Evolutionary conservation across 2,329 filamentous ascomycete genomes (phyloP), one percentile per base, ranked within the genome.

Genomic region (Trichophyton rubrum): DNA sequence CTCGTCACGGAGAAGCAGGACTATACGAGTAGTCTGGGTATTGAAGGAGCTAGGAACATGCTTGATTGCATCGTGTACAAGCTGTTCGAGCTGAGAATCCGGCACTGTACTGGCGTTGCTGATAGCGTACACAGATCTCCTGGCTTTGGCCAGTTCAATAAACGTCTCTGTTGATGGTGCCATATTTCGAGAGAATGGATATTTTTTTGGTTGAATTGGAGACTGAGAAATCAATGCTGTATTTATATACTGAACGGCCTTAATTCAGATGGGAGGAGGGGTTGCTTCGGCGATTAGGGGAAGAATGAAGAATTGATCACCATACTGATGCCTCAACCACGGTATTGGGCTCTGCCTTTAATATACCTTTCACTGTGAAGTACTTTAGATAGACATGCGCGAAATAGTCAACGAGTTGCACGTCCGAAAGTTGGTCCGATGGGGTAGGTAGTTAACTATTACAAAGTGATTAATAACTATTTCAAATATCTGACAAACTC

Each of bases 31-130:
- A 66, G 85, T 85, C 79, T 96, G 91, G 47, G 85, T 88, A 84
- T 96, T 96, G 85, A 96, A 96, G 65, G 86, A 85, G 59, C 83
- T 87, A 47, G 91, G 91, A 1, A 86, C 80, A 72, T 90, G 80
- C 62, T 83, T 78, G 66, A 93, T 78, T 60, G 84, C 79, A 11
- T 69, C 64, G 59, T 73, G 68, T 40, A 75, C 71, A 33, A 75
- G 67, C 56, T 70, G 68, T 57, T 73, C 69, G 61, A 75, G 67
- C 64, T 71, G 67, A 40, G 69, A 66, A 64, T 75, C 73, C 3
- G 70, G 61, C 41, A 74, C 69, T 38, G 72, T 68, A 58, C 67
- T 69, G 30, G 69, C 66, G 59, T 69, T 70, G 59, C 68, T 69
- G 24, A 75, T 69, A 20, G 68, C 57, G 64, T 75, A 75, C 63